Conservation (phyloP, 495 filamentous ascomycete species). For the Penicillium parvum region DNA sequence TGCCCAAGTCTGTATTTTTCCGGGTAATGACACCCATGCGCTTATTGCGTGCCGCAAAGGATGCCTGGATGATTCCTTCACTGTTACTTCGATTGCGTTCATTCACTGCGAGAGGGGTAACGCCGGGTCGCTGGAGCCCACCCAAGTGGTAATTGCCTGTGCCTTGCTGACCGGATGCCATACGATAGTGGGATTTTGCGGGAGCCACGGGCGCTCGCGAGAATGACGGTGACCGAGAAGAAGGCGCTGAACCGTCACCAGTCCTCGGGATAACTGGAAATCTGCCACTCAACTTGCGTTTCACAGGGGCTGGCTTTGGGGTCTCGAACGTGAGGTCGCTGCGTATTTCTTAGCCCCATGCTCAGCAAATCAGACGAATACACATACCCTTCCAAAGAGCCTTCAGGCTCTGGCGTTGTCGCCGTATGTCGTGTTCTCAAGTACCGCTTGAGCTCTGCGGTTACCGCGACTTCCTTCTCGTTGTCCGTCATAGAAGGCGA, state of each 20-base stretch:
- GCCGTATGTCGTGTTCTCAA: slow-evolving; percentile 56
- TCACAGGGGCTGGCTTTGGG: slow-evolving; percentile 69
- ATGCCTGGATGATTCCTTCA: slow-evolving; percentile 68
- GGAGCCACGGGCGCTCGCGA: slow-evolving; percentile 69
- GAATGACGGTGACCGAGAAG: slow-evolving; percentile 59
- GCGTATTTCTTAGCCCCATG: background rate
- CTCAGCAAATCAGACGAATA: background rate
- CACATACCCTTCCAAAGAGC: slow-evolving; percentile 61
- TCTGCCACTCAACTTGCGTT: slow-evolving; percentile 67
- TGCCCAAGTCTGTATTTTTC: slow-evolving; percentile 68
- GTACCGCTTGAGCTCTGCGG: slow-evolving; percentile 71
- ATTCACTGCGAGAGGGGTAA: slow-evolving; percentile 62
- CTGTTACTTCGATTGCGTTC: slow-evolving; percentile 88
- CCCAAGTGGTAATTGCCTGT: slow-evolving; percentile 51
- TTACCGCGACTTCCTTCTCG: slow-evolving; percentile 63
- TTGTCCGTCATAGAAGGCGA: slow-evolving; percentile 47
- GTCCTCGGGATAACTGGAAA: slow-evolving; percentile 78
- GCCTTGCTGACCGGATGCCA: slow-evolving; percentile 62
- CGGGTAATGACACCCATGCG: slow-evolving; percentile 84
- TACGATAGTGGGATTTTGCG: slow-evolving; percentile 70
- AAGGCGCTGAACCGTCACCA: slow-evolving; percentile 40
- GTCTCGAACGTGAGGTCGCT: slow-evolving; percentile 60
- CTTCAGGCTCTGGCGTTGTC: slow-evolving; percentile 55
- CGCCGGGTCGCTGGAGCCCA: slow-evolving; percentile 59
- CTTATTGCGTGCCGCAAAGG: slow-evolving; percentile 52